Evolutionary conservation across 2,329 filamentous ascomycete species (phyloP), one percentile per base, ranked within the genome.

Genomic region (Talaromyces sp.): DNA sequence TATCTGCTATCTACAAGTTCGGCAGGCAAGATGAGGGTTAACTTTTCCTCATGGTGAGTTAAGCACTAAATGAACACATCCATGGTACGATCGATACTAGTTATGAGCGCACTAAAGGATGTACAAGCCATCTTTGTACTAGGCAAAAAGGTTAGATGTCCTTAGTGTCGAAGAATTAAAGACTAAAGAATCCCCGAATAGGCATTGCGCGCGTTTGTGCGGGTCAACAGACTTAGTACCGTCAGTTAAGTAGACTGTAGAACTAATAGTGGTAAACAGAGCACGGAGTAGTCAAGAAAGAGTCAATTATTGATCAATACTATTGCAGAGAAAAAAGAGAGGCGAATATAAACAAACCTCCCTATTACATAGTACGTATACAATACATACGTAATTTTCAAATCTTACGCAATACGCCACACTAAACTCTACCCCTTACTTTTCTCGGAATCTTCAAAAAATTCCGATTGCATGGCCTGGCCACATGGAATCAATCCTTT

Each of bases 401-500:
- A 4, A 28, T 28, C 25, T 28, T 28, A 28, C 25, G 25, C 25
- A n/a, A n/a, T n/a, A n/a, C n/a, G 17, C 7, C 15, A 11, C 28
- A 21, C 28, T 46, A 46, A 33, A 31, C n/a, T 28, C 7, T 19
- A 35, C 45, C 45, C 45, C 45, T 48, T 48, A 48, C 45, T 48
- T 48, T 48, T 21, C 19, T 28, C n/a, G 31, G 31, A 48, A 33
- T 48, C 45, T 35, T 48, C 28, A 17, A 48, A 48, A n/a, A 13
- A 7, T 33, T 48, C 45, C 45, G 28, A 48, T 7, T 33, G 45
- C 45, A 48, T 48, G 28, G 45, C 45, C 45, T 33, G 28, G 45
- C 45, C 45, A 48, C 45, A 48, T 48, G 45, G 45, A n/a, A 35
- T 48, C 28, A 25, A 48, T 19, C 25, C 25, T n/a, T 48, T 48